Conservation (phyloP, 306 rosid species). For the Ceratonia siliqua region DNA sequence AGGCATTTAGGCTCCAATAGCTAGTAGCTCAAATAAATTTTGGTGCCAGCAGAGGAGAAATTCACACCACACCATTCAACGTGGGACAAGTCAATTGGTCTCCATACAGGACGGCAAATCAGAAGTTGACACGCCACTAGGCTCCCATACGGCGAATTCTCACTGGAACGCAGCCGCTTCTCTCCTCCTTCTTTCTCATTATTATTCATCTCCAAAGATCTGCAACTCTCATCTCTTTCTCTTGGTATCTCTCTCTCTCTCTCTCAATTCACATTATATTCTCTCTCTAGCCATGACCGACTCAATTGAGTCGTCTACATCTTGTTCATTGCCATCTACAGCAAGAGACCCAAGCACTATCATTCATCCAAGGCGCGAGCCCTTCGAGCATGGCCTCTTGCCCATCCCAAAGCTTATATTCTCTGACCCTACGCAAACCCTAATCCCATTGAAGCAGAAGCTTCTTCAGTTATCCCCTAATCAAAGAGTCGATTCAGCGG, state of each 20-base stretch:
- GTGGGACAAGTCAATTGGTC: neutral
- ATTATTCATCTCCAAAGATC: conserved; percentile 41
- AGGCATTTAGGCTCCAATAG: no score
- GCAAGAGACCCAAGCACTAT: conserved; percentile 47
- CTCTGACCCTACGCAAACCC: conserved; percentile 91
- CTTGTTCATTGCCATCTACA: conserved; percentile 37
- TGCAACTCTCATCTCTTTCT: conserved; percentile 34
- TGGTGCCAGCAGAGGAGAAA: no score
- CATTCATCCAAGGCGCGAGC: conserved; percentile 83
- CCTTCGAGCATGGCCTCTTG: conserved; percentile 86
- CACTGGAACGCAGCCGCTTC: conserved; percentile 6
- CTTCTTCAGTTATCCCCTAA: conserved; percentile 51
- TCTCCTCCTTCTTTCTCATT: neutral
- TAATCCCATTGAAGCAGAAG: conserved; percentile 67
- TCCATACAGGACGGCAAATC: neutral
- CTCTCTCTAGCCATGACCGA: conserved; percentile 62
- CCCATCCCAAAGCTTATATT: conserved; percentile 82
- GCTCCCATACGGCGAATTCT: neutral
- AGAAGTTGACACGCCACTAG: neutral
- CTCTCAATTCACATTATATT: neutral
- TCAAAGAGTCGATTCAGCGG: conserved; percentile 53
- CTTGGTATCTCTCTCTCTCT: neutral
- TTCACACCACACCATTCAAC: neutral
- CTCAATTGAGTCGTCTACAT: conserved; percentile 58
- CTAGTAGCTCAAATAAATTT: no score